Conservation (phyloP, 1,139 yeast species). For the Lodderomyces parapsilosis region DNA sequence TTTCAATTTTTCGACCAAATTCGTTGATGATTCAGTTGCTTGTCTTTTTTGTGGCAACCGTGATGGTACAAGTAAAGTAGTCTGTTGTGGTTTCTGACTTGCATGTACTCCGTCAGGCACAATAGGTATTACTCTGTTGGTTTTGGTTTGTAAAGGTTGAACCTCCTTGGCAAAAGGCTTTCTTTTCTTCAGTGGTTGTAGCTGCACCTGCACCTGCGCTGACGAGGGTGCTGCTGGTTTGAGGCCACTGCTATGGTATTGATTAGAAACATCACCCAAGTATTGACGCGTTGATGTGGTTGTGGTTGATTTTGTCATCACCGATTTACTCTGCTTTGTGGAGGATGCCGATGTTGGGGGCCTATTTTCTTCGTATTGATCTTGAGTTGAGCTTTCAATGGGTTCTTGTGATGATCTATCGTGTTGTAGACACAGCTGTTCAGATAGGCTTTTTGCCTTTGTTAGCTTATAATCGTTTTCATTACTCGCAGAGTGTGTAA, state of each 20-base stretch:
- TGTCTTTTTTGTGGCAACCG: conserved; percentile 56
- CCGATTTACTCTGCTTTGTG: conserved; percentile 1
- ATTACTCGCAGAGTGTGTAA: conserved; percentile 25
- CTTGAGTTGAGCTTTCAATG: conserved; percentile 4
- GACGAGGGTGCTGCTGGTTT: conserved; percentile 23
- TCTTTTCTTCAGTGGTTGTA: conserved; percentile 19
- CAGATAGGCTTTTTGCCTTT: conserved; percentile 25
- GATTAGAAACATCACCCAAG: conserved; percentile 44
- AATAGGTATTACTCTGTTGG: conserved; percentile 3
- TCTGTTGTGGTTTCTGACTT: not conserved
- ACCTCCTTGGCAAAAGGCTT: conserved; percentile 37
- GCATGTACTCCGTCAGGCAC: not conserved
- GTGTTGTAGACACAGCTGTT: conserved; percentile 3
- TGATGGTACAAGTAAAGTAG: conserved; percentile 26
- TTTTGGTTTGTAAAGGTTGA: conserved; percentile 21
- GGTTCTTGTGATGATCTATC: conserved; percentile 7
- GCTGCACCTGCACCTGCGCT: conserved; percentile 9
- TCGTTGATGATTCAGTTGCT: conserved; percentile 55
- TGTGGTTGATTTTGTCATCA: conserved; percentile 3
- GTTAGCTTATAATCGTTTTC: conserved; percentile 43
- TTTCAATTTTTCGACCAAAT: conserved; percentile 43
- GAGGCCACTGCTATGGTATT: conserved; percentile 14
- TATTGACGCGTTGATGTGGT: conserved; percentile 24
- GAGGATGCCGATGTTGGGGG: conserved; percentile 6
- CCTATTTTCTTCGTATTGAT: conserved; percentile 3